Base-by-base conservation (phyloP, 805 yeast genomes). In the Metschnikowia rubicola region DNA sequence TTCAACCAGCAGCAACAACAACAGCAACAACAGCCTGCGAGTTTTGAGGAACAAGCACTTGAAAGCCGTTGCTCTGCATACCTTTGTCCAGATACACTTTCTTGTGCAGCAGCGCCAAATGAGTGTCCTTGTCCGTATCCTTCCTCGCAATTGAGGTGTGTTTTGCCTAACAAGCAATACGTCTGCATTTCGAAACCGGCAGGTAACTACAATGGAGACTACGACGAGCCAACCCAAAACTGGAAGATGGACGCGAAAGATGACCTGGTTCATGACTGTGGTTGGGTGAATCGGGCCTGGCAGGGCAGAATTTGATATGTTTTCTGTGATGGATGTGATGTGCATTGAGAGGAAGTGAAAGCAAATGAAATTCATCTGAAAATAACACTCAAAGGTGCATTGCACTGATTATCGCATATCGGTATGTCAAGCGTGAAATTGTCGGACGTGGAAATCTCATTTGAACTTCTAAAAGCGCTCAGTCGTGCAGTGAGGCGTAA, bases 111-210 rank as follows among this genome's bases (percentile, higher is more conserved):
- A 2, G 58, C 66, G 1, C 80, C 88, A 0, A 55, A 74, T 8
- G 86, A 84, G 43, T 94, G 99, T 63, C 96, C 97, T 1, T 94
- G 99, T 63, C 89, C 88, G 2, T 92, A 81, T 61, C 94, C 96
- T 1, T 80, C 82, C 48, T 83, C 95, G 1, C 96, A 92, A 62
- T 59, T 87, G 51, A 86, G 88, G 59, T 94, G 99, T 65, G 62
- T 77, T 2, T 69, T 88, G 35, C 96, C 97, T 0, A 83, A 80
- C 52, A 75, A 80, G 15, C 78, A 78, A 46, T 85, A 72, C 60
- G 74, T 91, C 12, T 94, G 99, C 64, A 85, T 94, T 36, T 86
- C 97, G 17, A 86, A 85, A 55, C 92, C 96, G 1, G 81, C 88
- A 33, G 68, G 72, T 10, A 51, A 68, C 7, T 56, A 55, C 28